Conservation (phyloP, 495 filamentous ascomycete species). For the Cercophora samala region DNA sequence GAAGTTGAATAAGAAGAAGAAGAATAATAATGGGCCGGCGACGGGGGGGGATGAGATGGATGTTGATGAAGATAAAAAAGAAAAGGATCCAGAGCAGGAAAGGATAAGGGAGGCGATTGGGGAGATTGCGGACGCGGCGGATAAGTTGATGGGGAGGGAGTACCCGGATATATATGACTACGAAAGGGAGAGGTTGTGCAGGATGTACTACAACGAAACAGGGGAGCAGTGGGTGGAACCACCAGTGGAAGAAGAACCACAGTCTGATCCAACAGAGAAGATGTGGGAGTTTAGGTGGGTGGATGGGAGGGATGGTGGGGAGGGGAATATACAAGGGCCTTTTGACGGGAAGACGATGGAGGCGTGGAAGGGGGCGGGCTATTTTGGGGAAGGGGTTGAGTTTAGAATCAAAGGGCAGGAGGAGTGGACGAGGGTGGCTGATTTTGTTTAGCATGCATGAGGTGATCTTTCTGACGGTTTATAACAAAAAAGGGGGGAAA, state of each 20-base stretch:
- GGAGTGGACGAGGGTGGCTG: conserved; percentile 59
- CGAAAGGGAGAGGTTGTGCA: conserved; percentile 76
- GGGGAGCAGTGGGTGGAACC: conserved; percentile 86
- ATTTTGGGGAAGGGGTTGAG: conserved; percentile 91
- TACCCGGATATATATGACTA: conserved; percentile 86
- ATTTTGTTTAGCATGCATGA: conserved; percentile 55
- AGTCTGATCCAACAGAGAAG: conserved; percentile 31
- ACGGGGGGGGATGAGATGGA: conserved; percentile 55
- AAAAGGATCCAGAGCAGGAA: conserved; percentile 67
- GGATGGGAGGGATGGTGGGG: conserved; percentile 77
- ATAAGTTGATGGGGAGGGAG: conserved; percentile 75
- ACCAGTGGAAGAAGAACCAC: conserved; percentile 14
- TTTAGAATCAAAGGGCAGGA: conserved; percentile 64
- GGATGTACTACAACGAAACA: conserved; percentile 81
- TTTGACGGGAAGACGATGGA: conserved; percentile 82
- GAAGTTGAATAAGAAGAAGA: conserved; percentile 55
- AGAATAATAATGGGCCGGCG: conserved; percentile 31
- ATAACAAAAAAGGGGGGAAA: background rate
- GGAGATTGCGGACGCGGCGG: conserved; percentile 81
- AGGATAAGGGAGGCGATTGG: conserved; percentile 70
- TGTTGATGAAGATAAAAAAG: conserved; percentile 50
- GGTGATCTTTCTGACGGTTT: no score
- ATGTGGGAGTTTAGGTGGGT: conserved; percentile 94
- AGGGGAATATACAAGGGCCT: conserved; percentile 65
- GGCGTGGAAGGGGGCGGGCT: conserved; percentile 84